Base-by-base conservation (phyloP, 768 basidiomycete species). In the Hericium rajendrae region DNA sequence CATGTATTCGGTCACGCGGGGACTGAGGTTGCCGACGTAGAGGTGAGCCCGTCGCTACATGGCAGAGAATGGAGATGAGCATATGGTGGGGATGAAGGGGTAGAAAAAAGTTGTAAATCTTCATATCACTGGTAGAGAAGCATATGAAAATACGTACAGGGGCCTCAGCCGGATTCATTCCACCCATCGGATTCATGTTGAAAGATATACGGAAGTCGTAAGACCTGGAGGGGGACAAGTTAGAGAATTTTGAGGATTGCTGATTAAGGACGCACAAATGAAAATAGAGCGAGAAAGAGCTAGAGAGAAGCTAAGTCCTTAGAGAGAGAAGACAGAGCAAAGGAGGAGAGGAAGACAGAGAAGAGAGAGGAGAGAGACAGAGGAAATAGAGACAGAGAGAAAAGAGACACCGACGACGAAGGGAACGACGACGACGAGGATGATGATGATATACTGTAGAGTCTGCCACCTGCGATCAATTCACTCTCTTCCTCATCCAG, bases 1-100 rank as follows among this genome's bases (percentile, higher is more conserved):
- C 91, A 98, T 98, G 76, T 94, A 95, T 77, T 98, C 97, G 55
- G 94, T 98, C 54, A 99, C 97, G 48, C 97, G 84, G 62, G 95
- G 94, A 68, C 90, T 93, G 71, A 99, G 79, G 74, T 98, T 98
- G 61, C 97, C 97, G 72, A 99, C 91, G 72, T 99, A 99, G 66
- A 99, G 86, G 78, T 99, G 97, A 64, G 97, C 94, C 65, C 94
- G 83, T 72, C 89, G 81, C 88, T 91, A 62, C 56, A 15, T 6
- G 37, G 26, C 49, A 38, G 60, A 56, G 59, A 48, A 68, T 48
- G 24, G 63, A 32, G 6, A 10, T 32, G 32, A 6, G 32, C 32
- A 60, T 58, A 55, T 53, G 59, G 58, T 64, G 55, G 59, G 54
- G 57, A 65, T 56, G 59, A 54, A 61, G 43, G 58, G 70, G 65